Evolutionary conservation across 345 rosid species (phyloP).

Genomic region (Gossypium rotundifolium): DNA sequence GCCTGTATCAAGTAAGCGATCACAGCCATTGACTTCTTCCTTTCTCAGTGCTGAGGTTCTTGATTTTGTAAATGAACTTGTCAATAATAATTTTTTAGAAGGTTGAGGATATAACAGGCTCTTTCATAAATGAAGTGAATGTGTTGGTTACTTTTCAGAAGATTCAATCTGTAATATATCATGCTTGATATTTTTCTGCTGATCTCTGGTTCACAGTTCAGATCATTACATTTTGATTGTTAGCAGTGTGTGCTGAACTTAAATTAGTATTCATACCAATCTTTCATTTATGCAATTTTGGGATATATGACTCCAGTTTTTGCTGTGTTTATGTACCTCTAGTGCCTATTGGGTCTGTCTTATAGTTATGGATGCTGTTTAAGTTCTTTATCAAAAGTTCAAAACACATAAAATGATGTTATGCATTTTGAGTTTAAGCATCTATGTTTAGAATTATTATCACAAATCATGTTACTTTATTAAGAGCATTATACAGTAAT

Average conservation of each 20-base stretch:
- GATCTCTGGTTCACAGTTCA: not conserved
- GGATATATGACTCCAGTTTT: not conserved
- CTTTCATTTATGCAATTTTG: not conserved
- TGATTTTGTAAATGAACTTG: not conserved
- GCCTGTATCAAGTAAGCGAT: slow-evolving; percentile 78
- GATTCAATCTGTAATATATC: slow-evolving; percentile 3
- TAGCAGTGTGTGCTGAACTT: not conserved
- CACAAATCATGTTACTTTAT: not conserved
- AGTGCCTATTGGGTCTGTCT: not conserved
- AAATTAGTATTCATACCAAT: not conserved
- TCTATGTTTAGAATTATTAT: not conserved
- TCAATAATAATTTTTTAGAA: not conserved
- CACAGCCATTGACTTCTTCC: not conserved
- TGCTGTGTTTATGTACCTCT: not conserved
- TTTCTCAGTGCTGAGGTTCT: not conserved
- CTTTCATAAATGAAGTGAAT: not conserved
- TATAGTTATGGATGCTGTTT: not conserved
- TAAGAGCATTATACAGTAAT: not conserved
- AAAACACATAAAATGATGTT: not conserved
- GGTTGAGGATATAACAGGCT: not conserved
- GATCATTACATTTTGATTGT: not conserved
- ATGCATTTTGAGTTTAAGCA: not conserved
- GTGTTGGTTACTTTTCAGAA: not conserved
- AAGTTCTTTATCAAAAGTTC: not conserved
- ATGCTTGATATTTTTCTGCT: not conserved